Base-by-base conservation (phyloP, 768 basidiomycete genomes). In the Leccinum broughii region DNA sequence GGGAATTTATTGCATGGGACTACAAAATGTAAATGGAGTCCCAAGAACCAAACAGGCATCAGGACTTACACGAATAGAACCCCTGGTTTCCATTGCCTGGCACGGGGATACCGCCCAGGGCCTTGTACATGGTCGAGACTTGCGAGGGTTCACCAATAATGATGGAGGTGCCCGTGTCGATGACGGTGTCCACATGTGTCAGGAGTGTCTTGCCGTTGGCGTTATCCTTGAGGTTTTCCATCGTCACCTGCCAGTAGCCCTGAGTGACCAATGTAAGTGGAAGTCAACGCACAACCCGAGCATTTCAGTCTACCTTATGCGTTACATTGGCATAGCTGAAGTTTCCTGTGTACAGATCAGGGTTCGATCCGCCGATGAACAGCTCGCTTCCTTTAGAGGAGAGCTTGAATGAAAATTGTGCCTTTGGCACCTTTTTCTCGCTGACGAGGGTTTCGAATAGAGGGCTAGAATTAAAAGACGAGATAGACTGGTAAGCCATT, bases 371-470 rank as follows among this genome's bases (percentile, higher is more conserved):
- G 28, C 28, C 50, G 28, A 51, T 30, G 28, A 28, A 51, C 24
- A 51, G n/a, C 22, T 52, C 51, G 51, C n/a, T 78, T 14, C 76
- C 76, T 9, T 64, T 57, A 9, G 66, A 44, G 4, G 79, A 68
- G 26, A 84, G 70, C 66, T 81, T 81, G 70, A 85, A 80, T n/a
- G 78, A 75, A 64, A 84, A 83, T 54, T 73, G 68, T 26, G 77
- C 57, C 13, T 73, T 58, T n/a, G 71, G 62, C 1, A 74, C 68
- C 57, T 67, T 51, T 14, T 70, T 71, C 57, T 83, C 72, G 4
- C 64, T 52, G 30, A 81, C 64, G 15, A 83, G 76, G 9, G 76
- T 77, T 46, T 79, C 75, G 60, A 80, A 78, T 34, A 79, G 60
- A 0, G 79, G 76, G 24, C 64, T 67, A 6, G 70, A 63, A 30